Evolutionary conservation across 163 green algal species (phyloP), one percentile per base, ranked within the genome.

Genomic region (Trebouxia gelatinosa): DNA sequence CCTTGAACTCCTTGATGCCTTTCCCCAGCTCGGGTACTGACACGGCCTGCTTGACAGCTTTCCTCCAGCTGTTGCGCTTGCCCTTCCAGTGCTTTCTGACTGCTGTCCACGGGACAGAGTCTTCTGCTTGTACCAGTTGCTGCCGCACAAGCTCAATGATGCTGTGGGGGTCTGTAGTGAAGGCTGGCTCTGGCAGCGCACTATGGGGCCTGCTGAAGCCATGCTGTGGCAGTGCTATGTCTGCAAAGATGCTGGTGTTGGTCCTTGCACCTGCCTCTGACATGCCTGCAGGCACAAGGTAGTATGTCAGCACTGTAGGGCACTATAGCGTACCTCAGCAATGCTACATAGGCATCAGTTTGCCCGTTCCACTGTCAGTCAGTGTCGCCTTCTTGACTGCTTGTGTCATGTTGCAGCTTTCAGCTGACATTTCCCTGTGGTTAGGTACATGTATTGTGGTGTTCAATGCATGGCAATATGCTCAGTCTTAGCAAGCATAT

Each of bases 41-140:
- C 9, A 26, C 34, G 3, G 70, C 70, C 19, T 65, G 48, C 21
- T 50, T 84, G 17, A 89, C 66, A 32, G 76, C 57, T 21, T 79
- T 79, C 40, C 85, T 76, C 86, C 86, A 90, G 29, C 40, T 32
- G 50, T 80, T 70, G 31, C 86, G 82, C 66, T 74, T 80, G 43
- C 43, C 54, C 38, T 66, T 78, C 86, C 86, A 91, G 21, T 51
- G 62, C 17, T 64, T 67, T 4, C 81, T 70, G 57, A 91, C 86
- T 19, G 62, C 70, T 66, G 66, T 81, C 86, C 86, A 91, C 54
- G 86, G 86, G 0, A 91, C 81, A 1, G 58, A 43, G 16, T 89
- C 84, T 70, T 91, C 86, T 57, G 85, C 21, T 16, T 81, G 48
- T 54, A 88, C 62, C 59, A 88, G 67, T 46, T 91, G 57, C 46